A percentile compares a stretch with the other conserved stretches of the same genome.
Evolutionary conservation across 768 basidiomycete species (phyloP).

Genomic region (Leucocoprinus birnbaumii): DNA sequence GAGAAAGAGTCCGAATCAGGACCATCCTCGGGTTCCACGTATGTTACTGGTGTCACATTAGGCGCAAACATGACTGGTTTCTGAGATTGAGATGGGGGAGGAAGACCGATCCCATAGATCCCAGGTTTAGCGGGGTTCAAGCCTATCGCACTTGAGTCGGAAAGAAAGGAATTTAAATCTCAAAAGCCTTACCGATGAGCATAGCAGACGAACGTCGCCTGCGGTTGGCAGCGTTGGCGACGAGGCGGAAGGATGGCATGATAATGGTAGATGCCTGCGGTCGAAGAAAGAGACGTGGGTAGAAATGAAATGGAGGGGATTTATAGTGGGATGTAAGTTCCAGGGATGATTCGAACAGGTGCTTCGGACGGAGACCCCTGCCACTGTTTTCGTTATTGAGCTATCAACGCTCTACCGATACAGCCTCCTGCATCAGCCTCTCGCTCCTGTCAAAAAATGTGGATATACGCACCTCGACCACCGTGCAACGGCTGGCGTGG

Average conservation of each 20-base stretch:
- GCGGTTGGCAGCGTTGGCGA: slow-evolving; percentile 2
- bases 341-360: background rate
- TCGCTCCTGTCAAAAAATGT: slow-evolving; percentile 1
- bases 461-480: slow-evolving; percentile 4
- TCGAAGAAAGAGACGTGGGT: background rate
- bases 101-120: slow-evolving; percentile 20
- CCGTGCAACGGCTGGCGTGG: slow-evolving; percentile 1
- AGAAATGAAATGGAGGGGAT: background rate
- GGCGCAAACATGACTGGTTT: slow-evolving; percentile 26
- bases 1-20: slow-evolving; percentile 9
- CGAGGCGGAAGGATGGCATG: slow-evolving; percentile 6
- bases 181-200: background rate
- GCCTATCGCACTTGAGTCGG: background rate
- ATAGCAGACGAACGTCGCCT: slow-evolving; percentile 12
- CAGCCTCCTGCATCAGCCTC: background rate
- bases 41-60: slow-evolving; percentile 26
- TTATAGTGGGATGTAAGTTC: slow-evolving; percentile 1
- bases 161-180: background rate
- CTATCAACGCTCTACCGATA: slow-evolving; percentile 3
- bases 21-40: slow-evolving; percentile 17
- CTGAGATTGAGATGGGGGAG: slow-evolving; percentile 12
- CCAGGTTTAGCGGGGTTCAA: slow-evolving; percentile 26
- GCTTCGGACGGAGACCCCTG: slow-evolving; percentile 4
- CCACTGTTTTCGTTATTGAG: slow-evolving; percentile 5
- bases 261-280: background rate